These are phyloP conservation scores for Linnemannia hyalina DNA, from an alignment of 192 early-diverging fungal genomes.

Conservation along the genomic window DNA sequence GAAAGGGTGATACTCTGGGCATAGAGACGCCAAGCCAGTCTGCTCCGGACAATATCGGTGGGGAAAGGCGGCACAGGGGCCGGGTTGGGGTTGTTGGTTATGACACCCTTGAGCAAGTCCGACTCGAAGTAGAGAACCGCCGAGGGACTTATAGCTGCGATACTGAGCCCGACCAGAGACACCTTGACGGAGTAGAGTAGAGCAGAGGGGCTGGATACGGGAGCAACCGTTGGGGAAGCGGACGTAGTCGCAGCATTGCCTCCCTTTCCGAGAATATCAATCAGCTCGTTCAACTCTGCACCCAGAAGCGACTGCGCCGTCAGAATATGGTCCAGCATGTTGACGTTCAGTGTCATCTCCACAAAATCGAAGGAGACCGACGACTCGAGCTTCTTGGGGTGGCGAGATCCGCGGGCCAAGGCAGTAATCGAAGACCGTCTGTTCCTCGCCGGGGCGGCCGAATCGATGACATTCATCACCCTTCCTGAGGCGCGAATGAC, in stretches of 20 bases:
- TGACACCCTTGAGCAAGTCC: slow-evolving; percentile 67
- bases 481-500: slow-evolving; percentile 64
- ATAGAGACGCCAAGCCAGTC: slow-evolving; percentile 65
- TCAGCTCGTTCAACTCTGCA: slow-evolving; percentile 79
- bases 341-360: slow-evolving; percentile 68
- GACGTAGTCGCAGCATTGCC: not conserved
- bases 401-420: slow-evolving; percentile 24
- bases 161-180: slow-evolving; percentile 67
- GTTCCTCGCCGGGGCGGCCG: slow-evolving; percentile 16
- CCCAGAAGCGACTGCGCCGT: slow-evolving; percentile 82
- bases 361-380: slow-evolving; percentile 69
- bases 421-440: slow-evolving; percentile 30
- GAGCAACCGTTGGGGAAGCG: not conserved
- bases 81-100: slow-evolving; percentile 64
- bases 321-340: slow-evolving; percentile 83
- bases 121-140: slow-evolving; percentile 71
- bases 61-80: slow-evolving; percentile 16
- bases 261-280: slow-evolving; percentile 71
- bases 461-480: slow-evolving; percentile 52
- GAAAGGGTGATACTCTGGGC: slow-evolving; percentile 71
- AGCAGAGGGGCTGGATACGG: slow-evolving; percentile 5
- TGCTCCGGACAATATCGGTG: slow-evolving; percentile 21
- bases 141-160: slow-evolving; percentile 73
- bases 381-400: slow-evolving; percentile 61
- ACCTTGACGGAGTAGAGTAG: slow-evolving; percentile 73